Base-by-base conservation (phyloP, 805 yeast genomes). In the Saccharomyces paradoxus region DNA sequence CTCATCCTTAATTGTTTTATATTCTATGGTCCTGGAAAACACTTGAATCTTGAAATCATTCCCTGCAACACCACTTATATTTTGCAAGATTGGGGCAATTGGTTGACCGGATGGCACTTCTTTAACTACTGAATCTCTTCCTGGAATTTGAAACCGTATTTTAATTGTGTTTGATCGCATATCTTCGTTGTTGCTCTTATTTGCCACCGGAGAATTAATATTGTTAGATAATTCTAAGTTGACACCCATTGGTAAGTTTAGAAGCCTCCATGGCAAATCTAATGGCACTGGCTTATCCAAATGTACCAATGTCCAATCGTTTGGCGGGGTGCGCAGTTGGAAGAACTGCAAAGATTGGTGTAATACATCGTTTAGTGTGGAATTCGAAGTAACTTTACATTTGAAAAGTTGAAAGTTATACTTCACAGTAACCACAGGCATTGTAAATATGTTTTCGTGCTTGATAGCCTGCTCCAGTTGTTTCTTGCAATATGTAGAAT, bases 231-330 rank as follows among this genome's bases (percentile, higher is more conserved):
- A 57, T 7, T 65, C 64, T 37, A 79, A 53, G 48, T 75, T 78
- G 17, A 72, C 74, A 12, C 82, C 82, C 5, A 71, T 64, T 1
- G 81, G 77, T 21, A 79, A 57, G 51, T 74, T 74, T 14, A 74
- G 60, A 17, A 78, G 60, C 55, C 81, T 67, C 56, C 75, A 63
- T 0, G 82, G 81, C 32, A 78, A 55, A 37, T 74, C 70, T 14
- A 71, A 57, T 4, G 77, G 72, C 22, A 78, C 52, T 6, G 61
- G 59, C 1, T 62, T 63, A 32, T 63, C 68, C 4, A 72, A 71
- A 53, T 75, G 74, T 28, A 56, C 37, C 10, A 68, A 55, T 6
- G 52, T 32, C 69, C 73, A 63, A 44, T 54, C 55, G 26, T 61
- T 41, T 21, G 27, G 67, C 53, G 41, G 29, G 1, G 49, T 52